Base-by-base conservation (phyloP, 2,329 filamentous ascomycete species). In the Colletotrichum trifolii region DNA sequence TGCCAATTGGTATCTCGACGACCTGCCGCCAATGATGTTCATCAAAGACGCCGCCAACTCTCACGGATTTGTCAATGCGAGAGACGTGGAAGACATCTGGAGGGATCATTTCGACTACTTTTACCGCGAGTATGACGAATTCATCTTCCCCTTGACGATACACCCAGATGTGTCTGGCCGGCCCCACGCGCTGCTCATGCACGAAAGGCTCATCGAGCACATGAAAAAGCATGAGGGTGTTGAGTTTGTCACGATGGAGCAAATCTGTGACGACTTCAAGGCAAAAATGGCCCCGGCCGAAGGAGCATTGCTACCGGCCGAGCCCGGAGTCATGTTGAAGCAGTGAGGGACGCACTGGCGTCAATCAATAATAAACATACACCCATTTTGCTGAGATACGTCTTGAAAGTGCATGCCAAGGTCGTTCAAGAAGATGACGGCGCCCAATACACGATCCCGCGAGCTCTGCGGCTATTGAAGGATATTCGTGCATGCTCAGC, bases 101-200 rank as follows among this genome's bases (percentile, higher is more conserved):
- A 78, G 83, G 52, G 87, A 90, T 65, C 87, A 90, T 68, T 91
- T 91, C 64, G 84, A 89, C 70, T 93, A 92, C 76, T 92, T 91
- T 71, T 93, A 93, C 73, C 82, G 90, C 35, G 89, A 93, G 74
- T 90, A 92, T 67, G 90, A 93, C 69, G 89, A 91, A 69, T 93
- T 93, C 67, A 85, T 92, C 56, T 93, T 93, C 70, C 90, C 91
- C 0, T 90, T 93, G 75, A 93, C 91, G 0, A 89, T 93, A 40
- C 91, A 93, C 74, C 91, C 91, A 0, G 91, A 93, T 71, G 88
- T 91, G 0, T 89, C 85, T 3, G 91, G 91, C 0, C 82, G 89
- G 15, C 91, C 91, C 0, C 91, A 93, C 75, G 91, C 88, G 0
- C 70, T 93, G 35, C 78, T 92, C 7, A 92, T 93, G 90, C 89